Base-by-base conservation (phyloP, 2,329 filamentous ascomycete genomes). In the Bertia moriformis region DNA sequence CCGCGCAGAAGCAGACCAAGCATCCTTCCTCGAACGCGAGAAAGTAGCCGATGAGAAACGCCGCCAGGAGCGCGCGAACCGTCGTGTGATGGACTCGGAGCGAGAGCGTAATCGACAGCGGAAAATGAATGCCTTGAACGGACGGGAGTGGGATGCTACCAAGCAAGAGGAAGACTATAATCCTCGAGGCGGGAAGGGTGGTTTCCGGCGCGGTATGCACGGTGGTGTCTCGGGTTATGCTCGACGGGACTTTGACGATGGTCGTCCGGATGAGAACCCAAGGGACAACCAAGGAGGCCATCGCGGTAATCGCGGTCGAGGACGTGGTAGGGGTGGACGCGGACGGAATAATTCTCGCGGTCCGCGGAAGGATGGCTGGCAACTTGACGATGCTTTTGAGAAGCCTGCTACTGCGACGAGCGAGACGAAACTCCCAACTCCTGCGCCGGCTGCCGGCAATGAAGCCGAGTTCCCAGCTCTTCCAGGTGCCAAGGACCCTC, bases 121-220 rank as follows among this genome's bases (percentile, higher is more conserved):
- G 37, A 79, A 79, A 48, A 53, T 79, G 10, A 66, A 71, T 32
- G 71, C 71, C 1, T 58, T 71, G 47, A 64, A 60, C 2, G 72
- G 72, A 1, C 56, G 74, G 14, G 74, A 78, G 47, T 79, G 74
- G 74, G 74, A 79, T 51, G 60, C 65, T 3, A 66, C 73, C 45
- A 78, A 79, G 54, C 58, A 60, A 4, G 70, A 76, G 43, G 69
- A 73, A 30, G 65, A 71, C 36, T 73, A 60, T 52, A 46, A 60
- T 48, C 41, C 58, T 44, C 44, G 62, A 48, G 48, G 62, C 46
- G 52, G 54, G 14, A 38, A 49, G 39, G 55, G 60, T 7, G 59
- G 62, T 18, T 65, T 61, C 43, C 53, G 63, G 19, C 56, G 69
- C 20, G 69, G 68, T 7, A 66, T 67, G 44, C 59, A 71, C 45